phyloP scores from a whole-genome alignment of 2,329 filamentous ascomycete genomes.

The Metarhizium robertsii region DNA sequence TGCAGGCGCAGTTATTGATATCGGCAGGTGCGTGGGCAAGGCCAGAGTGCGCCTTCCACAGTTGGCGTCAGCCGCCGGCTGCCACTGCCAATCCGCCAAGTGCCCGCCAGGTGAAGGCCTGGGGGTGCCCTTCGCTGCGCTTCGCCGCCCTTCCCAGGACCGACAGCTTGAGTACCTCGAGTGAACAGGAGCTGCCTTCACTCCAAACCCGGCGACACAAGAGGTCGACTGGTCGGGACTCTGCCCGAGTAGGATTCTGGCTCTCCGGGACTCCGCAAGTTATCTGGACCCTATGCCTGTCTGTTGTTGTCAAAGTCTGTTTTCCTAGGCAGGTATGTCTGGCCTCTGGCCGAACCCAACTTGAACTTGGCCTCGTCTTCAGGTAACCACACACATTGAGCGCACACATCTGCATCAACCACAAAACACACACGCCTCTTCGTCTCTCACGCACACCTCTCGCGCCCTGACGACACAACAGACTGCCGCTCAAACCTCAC shows the following conservation, averaged over 20 bases:
- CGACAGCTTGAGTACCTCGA: too few species aligned
- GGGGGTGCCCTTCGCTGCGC: too few species aligned
- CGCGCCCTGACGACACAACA: not conserved
- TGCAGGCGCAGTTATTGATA: not conserved
- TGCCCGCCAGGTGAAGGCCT: not conserved
- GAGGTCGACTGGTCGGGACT: too few species aligned
- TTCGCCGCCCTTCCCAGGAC: too few species aligned
- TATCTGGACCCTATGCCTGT: too few species aligned
- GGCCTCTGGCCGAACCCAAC: not conserved
- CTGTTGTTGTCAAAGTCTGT: too few species aligned
- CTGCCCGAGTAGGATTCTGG: too few species aligned
- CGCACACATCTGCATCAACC: not conserved
- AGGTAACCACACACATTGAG: not conserved
- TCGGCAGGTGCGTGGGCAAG: too few species aligned
- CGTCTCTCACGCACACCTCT: not conserved
- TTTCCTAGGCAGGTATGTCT: not conserved
- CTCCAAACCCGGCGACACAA: too few species aligned
- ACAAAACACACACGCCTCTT: not conserved
- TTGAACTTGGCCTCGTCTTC: not conserved
- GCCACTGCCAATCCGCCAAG: not conserved
- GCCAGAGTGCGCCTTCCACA: not conserved
- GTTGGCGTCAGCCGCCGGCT: not conserved
- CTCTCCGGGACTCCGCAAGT: too few species aligned
- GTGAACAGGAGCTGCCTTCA: too few species aligned
- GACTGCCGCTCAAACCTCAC: not conserved